Conservation (phyloP, 139 green algal species). For the Ettlia oleoabundans region DNA sequence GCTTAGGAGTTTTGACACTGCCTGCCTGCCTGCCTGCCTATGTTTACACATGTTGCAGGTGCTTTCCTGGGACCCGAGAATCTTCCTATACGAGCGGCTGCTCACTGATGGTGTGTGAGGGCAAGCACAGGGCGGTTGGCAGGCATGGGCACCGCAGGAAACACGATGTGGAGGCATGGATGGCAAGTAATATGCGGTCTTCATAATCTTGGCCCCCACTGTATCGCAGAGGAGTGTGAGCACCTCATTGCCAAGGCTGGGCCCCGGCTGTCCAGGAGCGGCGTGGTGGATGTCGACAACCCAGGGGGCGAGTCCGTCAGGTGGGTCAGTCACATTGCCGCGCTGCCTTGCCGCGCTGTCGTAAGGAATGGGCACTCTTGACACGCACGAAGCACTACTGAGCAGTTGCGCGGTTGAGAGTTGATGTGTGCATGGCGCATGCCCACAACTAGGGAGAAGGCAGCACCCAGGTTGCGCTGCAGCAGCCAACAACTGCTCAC, state of each 20-base stretch:
- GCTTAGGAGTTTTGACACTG: too few relatives aligned
- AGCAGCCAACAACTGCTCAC: too few relatives aligned
- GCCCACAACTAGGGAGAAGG: too few relatives aligned
- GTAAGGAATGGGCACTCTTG: too few relatives aligned
- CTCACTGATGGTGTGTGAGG: slow-evolving; percentile 49
- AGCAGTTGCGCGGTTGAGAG: too few relatives aligned
- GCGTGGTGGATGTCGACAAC: slow-evolving; percentile 47
- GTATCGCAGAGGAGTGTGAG: slow-evolving; percentile 29
- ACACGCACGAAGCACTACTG: too few relatives aligned
- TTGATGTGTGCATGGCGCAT: too few relatives aligned
- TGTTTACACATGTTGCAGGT: neutral
- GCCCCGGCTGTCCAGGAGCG: slow-evolving; percentile 33
- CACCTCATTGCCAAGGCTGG: slow-evolving; percentile 32
- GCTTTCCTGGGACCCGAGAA: slow-evolving; percentile 42
- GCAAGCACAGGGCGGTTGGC: too few relatives aligned
- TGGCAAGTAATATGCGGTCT: too few relatives aligned
- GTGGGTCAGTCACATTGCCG: neutral
- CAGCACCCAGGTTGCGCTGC: too few relatives aligned
- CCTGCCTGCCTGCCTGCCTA: too few relatives aligned
- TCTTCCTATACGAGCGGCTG: slow-evolving; percentile 54
- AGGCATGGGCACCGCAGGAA: slow-evolving; percentile 9
- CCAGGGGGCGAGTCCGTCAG: slow-evolving; percentile 11
- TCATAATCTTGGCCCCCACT: neutral
- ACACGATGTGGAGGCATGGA: too few relatives aligned
- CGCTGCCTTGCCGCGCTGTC: neutral